Base-by-base conservation (phyloP, 2,329 filamentous ascomycete genomes). In the Colletotrichum tofieldiae region DNA sequence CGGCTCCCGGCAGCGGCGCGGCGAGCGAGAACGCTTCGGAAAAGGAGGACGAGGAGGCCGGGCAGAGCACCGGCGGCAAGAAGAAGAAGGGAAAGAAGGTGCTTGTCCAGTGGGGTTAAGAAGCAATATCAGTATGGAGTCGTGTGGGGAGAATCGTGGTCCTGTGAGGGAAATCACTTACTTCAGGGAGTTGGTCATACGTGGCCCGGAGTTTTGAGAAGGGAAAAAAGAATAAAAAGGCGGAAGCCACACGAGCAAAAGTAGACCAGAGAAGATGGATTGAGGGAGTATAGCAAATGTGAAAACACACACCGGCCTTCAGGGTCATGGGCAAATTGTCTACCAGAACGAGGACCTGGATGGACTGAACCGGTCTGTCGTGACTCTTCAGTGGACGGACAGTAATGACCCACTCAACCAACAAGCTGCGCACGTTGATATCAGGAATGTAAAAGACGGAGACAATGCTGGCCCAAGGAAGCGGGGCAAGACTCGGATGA, bases 21-120 rank as follows among this genome's bases (percentile, higher is more conserved):
- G 78, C 73, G 8, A 77, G 73, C 9, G 74, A 72, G 35, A 73
- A 75, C 5, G 75, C 77, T 2, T 72, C 76, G 6, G 79, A 75
- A 45, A 78, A 55, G 49, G 80, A 75, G 6, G 79, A 78, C 29
- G 78, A 65, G 56, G 77, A 78, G 20, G 79, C 75, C 2, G 79
- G 69, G 1, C 76, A 77, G 2, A 58, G 65, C 23, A 64, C 69
- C 2, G 78, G 75, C 1, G 77, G 80, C 4, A 87, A 86, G 74
- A 90, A 89, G 78, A 91, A 89, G 80, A 88, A 91, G 81, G 87
- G 86, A 23, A 90, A 91, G 79, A 84, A 90, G 78, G 88, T 92
- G 9, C 79, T 91, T 60, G 88, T 90, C 52, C 86, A 89, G 76
- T 91, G 89, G 90, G 90, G 89, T 29, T 91, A 77, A 60, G 9